Conservation (phyloP, 1,284 basidiomycete species). For the Mycosarcoma maydis region DNA sequence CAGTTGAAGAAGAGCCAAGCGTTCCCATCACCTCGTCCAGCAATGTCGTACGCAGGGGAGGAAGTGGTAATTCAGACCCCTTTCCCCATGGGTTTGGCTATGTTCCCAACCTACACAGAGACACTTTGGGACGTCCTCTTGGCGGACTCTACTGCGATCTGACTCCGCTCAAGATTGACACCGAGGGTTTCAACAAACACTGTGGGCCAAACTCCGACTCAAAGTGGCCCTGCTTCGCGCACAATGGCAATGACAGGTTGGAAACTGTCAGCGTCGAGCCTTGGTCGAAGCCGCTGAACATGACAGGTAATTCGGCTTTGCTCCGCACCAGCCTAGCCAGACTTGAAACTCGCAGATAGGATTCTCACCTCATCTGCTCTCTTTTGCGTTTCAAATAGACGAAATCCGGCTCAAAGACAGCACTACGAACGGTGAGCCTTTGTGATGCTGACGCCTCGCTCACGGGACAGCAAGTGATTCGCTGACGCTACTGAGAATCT, state of each 20-base stretch:
- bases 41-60: too few relatives aligned
- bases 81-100: neutral
- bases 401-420: conserved; percentile 1
- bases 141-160: neutral
- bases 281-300: neutral
- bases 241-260: neutral
- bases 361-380: too few relatives aligned
- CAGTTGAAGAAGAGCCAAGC: neutral
- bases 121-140: neutral
- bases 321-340: too few relatives aligned
- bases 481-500: too few relatives aligned
- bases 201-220: neutral
- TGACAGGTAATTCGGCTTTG: neutral
- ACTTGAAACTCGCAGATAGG: too few relatives aligned
- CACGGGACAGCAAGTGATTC: too few relatives aligned
- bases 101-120: neutral
- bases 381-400: neutral
- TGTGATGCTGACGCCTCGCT: neutral
- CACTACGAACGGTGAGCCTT: neutral
- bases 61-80: too few relatives aligned
- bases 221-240: conserved; percentile 14
- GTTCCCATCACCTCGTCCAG: too few relatives aligned
- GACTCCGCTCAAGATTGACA: neutral
- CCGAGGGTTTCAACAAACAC: neutral
- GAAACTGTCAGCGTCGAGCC: neutral